phyloP scores from a whole-genome alignment of 1,284 basidiomycete genomes.

The Athelia sp. region DNA sequence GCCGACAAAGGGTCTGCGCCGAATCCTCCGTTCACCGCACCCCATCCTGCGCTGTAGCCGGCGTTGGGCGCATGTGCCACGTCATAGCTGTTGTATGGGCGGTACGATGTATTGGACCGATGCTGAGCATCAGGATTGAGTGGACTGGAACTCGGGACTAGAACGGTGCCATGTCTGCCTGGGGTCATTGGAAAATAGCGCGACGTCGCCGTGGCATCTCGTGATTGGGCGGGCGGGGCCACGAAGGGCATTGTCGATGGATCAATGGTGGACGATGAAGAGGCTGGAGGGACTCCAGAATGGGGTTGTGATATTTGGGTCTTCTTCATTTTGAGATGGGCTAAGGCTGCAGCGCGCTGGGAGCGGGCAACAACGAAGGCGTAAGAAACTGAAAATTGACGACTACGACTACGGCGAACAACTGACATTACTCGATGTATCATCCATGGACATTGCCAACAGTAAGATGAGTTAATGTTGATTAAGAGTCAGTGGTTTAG shows the following conservation, averaged over 20 bases:
- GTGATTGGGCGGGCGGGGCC: constrained; percentile 47
- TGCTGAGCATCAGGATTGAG: constrained; percentile 32
- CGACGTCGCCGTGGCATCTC: constrained; percentile 46
- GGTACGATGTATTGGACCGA: constrained; percentile 32
- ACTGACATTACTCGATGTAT: constrained; percentile 37
- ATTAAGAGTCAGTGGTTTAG: constrained; percentile 1
- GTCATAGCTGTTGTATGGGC: constrained; percentile 30
- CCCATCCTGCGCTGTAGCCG: constrained; percentile 31
- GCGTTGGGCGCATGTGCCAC: constrained; percentile 36
- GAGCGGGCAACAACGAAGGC: constrained; percentile 19
- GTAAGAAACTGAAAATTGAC: constrained; percentile 14
- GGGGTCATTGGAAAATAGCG: constrained; percentile 34
- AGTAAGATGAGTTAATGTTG: constrained; percentile 10
- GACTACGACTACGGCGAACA: constrained; percentile 10
- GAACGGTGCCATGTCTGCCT: constrained; percentile 44
- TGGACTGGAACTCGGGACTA: constrained; percentile 75
- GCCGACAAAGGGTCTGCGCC: constrained; percentile 51
- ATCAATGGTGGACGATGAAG: constrained; percentile 22
- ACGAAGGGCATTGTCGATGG: constrained; percentile 20
- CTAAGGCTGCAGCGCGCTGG: constrained; percentile 31
- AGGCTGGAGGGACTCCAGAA: constrained; percentile 26
- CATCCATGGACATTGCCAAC: constrained; percentile 31
- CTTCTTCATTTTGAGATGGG: constrained; percentile 52
- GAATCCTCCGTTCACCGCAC: constrained; percentile 26
- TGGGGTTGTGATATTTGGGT: constrained; percentile 30